These are phyloP conservation scores for Parathielavia hyrcaniae DNA, from an alignment of 495 filamentous ascomycete species.

Conservation along the genomic window DNA sequence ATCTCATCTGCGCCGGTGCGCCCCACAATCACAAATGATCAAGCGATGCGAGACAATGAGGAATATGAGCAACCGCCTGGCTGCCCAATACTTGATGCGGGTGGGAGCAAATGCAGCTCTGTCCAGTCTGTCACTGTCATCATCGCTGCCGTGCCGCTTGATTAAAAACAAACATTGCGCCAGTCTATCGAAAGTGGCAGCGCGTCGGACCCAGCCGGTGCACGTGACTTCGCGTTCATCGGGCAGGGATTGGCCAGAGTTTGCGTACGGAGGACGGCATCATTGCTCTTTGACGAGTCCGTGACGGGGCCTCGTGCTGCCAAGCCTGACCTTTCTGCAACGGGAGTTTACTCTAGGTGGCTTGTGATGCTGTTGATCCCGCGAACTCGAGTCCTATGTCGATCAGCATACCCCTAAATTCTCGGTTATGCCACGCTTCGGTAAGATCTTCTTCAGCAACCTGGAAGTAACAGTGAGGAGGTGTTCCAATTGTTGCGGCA, in stretches of 20 bases:
- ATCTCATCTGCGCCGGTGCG: neutral
- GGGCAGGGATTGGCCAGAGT: neutral
- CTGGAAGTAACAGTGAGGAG: too few relatives aligned
- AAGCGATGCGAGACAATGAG: neutral
- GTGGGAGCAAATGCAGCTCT: too few relatives aligned
- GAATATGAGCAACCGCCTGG: too few relatives aligned
- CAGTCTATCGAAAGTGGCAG: neutral
- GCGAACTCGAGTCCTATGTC: too few relatives aligned
- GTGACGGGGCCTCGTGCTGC: neutral
- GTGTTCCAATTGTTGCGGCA: too few relatives aligned
- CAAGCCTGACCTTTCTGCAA: neutral
- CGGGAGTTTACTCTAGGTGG: too few relatives aligned
- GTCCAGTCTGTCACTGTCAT: too few relatives aligned
- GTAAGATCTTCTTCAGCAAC: too few relatives aligned
- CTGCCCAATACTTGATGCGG: too few relatives aligned
- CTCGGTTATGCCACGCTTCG: too few relatives aligned
- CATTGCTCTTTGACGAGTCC: neutral
- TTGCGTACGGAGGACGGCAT: neutral
- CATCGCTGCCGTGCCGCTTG: neutral
- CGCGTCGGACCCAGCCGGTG: neutral
- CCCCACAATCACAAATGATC: slow-evolving; percentile 10
- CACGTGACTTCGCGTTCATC: slow-evolving; percentile 13
- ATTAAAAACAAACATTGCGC: neutral
- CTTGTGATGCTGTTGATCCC: too few relatives aligned
- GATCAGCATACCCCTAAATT: too few relatives aligned